A percentile compares a stretch with the other conserved stretches of the same genome.
Conservation (phyloP, 179 eudicot species). For the Nepenthes alata region DNA sequence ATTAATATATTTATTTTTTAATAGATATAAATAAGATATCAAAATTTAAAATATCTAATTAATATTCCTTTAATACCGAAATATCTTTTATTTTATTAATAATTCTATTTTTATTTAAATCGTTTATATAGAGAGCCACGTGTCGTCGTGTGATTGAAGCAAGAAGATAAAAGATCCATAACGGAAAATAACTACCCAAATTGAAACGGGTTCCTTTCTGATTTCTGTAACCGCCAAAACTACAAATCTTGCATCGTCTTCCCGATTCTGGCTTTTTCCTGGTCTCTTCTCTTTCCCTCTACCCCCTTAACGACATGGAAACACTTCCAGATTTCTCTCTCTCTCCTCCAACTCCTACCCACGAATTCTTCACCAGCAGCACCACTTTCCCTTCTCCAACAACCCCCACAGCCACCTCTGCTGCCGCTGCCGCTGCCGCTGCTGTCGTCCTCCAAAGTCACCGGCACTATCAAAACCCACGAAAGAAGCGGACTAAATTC, state of each 20-base stretch:
- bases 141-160: no score
- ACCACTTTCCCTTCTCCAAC: neutral
- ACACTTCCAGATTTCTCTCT: slow-evolving; percentile 5
- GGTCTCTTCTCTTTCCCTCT: neutral
- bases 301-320: slow-evolving; percentile 1
- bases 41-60: no score
- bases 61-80: no score
- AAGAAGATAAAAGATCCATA: no score
- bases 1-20: no score
- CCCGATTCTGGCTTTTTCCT: slow-evolving; percentile 20
- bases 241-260: slow-evolving; percentile 3
- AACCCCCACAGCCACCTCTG: neutral
- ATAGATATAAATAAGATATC: no score
- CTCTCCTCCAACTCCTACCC: slow-evolving; percentile 6
- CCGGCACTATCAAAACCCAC: slow-evolving; percentile 16
- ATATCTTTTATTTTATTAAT: no score
- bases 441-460: neutral
- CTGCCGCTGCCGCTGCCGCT: neutral
- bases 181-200: no score
- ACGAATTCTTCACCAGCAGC: slow-evolving; percentile 5
- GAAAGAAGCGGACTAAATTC: slow-evolving; percentile 33
- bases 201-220: no score
- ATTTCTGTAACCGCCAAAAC: no score
- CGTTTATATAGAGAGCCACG: no score
- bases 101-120: no score